Percentiles rank a stretch among this genome's conserved stretches.
Conservation (phyloP, 805 yeast genomes). For the Candida hungchunana region DNA sequence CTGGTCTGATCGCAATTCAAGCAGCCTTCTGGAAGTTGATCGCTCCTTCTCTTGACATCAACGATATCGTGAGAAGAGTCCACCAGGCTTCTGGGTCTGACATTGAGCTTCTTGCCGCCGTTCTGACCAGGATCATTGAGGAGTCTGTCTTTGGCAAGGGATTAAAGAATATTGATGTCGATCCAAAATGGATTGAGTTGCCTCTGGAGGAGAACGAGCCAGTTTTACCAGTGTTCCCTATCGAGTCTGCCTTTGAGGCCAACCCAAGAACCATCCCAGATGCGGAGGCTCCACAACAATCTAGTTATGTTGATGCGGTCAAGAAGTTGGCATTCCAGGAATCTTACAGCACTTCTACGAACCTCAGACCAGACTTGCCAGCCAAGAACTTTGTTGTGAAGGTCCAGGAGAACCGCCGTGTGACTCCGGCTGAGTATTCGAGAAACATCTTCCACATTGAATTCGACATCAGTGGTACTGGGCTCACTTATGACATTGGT, state of each 20-base stretch:
- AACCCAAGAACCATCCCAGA: conserved; percentile 48
- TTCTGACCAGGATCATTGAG: conserved; percentile 59
- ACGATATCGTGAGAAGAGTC: conserved; percentile 69
- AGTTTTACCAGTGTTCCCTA: conserved; percentile 48
- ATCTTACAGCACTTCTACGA: conserved; percentile 55
- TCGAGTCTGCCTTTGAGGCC: conserved; percentile 62
- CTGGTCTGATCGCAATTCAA: conserved; percentile 70
- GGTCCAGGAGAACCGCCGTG: conserved; percentile 87
- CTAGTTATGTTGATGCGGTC: conserved; percentile 48
- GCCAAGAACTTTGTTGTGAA: conserved; percentile 79
- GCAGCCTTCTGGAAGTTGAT: conserved; percentile 75
- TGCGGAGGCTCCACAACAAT: conserved; percentile 37
- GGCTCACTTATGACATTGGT: conserved; percentile 87
- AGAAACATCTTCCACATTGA: conserved; percentile 97
- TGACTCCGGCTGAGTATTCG: conserved; percentile 84
- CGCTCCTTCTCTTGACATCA: conserved; percentile 52
- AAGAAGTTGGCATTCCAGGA: conserved; percentile 77
- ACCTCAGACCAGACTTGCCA: conserved; percentile 86
- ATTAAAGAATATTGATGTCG: conserved; percentile 33
- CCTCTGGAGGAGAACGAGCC: conserved; percentile 32
- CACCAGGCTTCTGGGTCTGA: conserved; percentile 79
- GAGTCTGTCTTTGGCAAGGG: conserved; percentile 44
- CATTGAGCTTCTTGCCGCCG: conserved; percentile 74
- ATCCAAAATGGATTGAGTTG: conserved; percentile 25
- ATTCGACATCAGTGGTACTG: conserved; percentile 87